Evolutionary conservation across 108 stramenopile genomes (phyloP).

Genomic region (Mediolabrus comicus): DNA sequence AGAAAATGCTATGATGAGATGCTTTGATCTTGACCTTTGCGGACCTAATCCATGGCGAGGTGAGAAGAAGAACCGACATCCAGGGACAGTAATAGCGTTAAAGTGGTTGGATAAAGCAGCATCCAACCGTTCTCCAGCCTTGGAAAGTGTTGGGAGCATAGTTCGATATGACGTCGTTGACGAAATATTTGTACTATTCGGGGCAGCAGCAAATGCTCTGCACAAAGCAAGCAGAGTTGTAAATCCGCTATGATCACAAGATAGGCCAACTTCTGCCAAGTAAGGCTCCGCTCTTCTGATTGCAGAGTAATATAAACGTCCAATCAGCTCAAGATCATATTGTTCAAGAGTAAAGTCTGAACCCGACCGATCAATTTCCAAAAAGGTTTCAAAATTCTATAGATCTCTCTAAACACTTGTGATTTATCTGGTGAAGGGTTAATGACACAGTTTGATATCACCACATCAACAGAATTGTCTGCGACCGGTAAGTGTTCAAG

Average conservation of each 20-base stretch:
- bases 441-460: conserved; percentile 91
- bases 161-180: neutral
- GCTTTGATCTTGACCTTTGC: neutral
- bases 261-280: conserved; percentile 3
- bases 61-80: conserved; percentile 15
- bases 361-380: neutral
- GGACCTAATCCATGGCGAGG: conserved; percentile 5
- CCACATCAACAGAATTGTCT: conserved; percentile 73
- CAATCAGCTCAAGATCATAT: conserved; percentile 12
- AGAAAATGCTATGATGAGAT: conserved; percentile 13
- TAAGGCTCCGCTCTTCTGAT: neutral
- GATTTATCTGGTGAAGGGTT: conserved; percentile 85
- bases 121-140: conserved; percentile 9
- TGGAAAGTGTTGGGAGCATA: neutral
- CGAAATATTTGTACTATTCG: neutral
- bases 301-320: conserved; percentile 13
- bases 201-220: neutral
- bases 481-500: conserved; percentile 82
- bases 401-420: conserved; percentile 73
- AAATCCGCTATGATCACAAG: conserved; percentile 16
- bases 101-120: conserved; percentile 24
- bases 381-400: conserved; percentile 75
- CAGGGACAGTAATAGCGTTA: conserved; percentile 6
- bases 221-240: conserved; percentile 11
- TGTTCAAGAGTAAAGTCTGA: conserved; percentile 12